A percentile compares a stretch with the other conserved stretches of the same genome.
Conservation (phyloP, 331 rosid species). For the Acacia concinna region DNA sequence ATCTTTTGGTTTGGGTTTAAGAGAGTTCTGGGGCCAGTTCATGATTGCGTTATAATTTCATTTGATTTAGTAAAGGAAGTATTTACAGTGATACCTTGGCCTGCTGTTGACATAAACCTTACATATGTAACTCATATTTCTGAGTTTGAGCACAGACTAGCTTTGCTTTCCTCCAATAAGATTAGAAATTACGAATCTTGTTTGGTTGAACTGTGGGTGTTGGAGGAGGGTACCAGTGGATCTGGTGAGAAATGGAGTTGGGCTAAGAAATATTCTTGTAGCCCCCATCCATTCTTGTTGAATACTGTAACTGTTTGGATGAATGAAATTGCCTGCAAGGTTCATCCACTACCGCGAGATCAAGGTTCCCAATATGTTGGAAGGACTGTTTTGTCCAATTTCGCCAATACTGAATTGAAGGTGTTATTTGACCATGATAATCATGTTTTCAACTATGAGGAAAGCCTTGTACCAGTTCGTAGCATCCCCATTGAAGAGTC, state of each 20-base stretch:
- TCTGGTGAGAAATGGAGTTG: slow-evolving; percentile 10
- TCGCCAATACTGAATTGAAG: background rate
- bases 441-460: background rate
- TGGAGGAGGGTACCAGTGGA: background rate
- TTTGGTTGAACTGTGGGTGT: slow-evolving; percentile 29
- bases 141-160: background rate
- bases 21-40: fast-evolving
- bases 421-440: background rate
- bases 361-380: background rate
- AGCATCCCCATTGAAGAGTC: background rate
- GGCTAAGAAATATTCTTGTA: slow-evolving; percentile 8
- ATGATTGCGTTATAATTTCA: background rate
- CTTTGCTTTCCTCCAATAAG: background rate
- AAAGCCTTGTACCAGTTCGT: background rate
- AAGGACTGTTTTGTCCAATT: background rate
- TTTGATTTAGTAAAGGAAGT: background rate
- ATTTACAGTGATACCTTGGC: background rate
- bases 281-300: background rate
- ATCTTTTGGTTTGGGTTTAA: background rate
- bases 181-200: background rate
- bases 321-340: slow-evolving; percentile 20
- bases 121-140: background rate
- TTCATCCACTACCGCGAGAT: too few species aligned
- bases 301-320: slow-evolving; percentile 17
- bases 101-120: background rate